Percentiles rank a stretch among this genome's conserved stretches.
Conservation (phyloP, 768 basidiomycete species). For the Gloeopeniophorella convolvens region DNA sequence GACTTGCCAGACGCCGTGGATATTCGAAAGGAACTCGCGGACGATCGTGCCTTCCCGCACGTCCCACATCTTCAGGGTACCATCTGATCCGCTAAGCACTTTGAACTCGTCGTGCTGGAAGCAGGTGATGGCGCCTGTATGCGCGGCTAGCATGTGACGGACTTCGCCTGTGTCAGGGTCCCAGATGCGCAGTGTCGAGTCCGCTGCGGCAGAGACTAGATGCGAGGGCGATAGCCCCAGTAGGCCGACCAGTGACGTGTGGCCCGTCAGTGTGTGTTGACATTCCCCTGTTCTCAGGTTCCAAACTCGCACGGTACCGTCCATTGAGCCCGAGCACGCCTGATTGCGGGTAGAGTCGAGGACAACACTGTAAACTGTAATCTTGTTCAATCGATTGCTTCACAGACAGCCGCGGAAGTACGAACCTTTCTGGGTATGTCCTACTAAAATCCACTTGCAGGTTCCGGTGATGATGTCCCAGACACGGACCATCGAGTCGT, state of each 20-base stretch:
- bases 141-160: constrained; percentile 77
- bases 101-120: constrained; percentile 99
- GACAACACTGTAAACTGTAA: constrained; percentile 88
- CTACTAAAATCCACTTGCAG: constrained; percentile 74
- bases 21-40: constrained; percentile 83
- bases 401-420: constrained; percentile 5
- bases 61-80: constrained; percentile 98
- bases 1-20: constrained; percentile 97
- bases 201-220: constrained; percentile 94
- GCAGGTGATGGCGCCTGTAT: constrained; percentile 97
- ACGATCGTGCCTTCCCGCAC: constrained; percentile 79
- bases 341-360: constrained; percentile 81
- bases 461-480: constrained; percentile 88
- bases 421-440: constrained; percentile 89
- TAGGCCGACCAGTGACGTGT: constrained; percentile 92
- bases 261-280: constrained; percentile 76
- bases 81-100: constrained; percentile 91
- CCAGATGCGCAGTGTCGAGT: constrained; percentile 93
- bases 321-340: constrained; percentile 97
- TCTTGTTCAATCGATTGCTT: constrained; percentile 1
- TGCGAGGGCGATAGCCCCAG: constrained; percentile 84
- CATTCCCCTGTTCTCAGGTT: constrained; percentile 77
- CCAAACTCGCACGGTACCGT: constrained; percentile 96
- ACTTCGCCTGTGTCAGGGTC: constrained; percentile 79
- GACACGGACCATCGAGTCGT: constrained; percentile 90